phyloP scores from a whole-genome alignment of 2,329 filamentous ascomycete species.

The Periconia digitata region DNA sequence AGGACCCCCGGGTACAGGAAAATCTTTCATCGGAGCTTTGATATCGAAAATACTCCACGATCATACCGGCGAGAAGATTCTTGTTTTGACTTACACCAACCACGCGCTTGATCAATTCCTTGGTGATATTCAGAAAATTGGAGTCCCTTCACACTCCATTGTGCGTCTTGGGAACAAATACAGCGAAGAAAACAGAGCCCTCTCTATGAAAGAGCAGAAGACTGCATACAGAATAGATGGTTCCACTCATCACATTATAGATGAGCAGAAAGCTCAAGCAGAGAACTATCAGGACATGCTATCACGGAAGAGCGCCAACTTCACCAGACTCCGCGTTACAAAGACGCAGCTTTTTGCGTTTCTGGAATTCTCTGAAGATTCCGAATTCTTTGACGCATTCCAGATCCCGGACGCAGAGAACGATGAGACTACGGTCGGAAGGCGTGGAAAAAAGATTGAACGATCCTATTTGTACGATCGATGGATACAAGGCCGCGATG shows the following conservation, averaged over 20 bases:
- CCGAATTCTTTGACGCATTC: constrained; percentile 60
- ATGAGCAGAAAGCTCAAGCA: constrained; percentile 44
- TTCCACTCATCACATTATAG: constrained; percentile 47
- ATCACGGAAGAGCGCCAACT: constrained; percentile 11
- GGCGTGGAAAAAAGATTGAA: constrained; percentile 48
- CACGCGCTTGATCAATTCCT: constrained; percentile 53
- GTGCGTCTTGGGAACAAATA: constrained; percentile 66
- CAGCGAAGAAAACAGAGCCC: constrained; percentile 49
- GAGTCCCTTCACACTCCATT: constrained; percentile 54
- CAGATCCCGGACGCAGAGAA: constrained; percentile 46
- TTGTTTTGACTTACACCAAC: constrained; percentile 71
- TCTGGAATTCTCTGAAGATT: constrained; percentile 57
- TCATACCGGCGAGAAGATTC: constrained; percentile 53
- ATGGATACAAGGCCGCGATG: constrained; percentile 54
- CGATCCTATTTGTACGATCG: constrained; percentile 55
- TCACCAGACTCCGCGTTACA: constrained; percentile 5
- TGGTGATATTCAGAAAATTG: constrained; percentile 63
- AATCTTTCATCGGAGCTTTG: constrained; percentile 71
- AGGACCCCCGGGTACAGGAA: constrained; percentile 75
- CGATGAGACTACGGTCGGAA: constrained; percentile 49
- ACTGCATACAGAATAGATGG: constrained; percentile 34
- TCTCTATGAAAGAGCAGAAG: constrained; percentile 52
- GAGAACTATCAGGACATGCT: constrained; percentile 29
- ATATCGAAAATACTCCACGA: constrained; percentile 59
- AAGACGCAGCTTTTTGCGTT: constrained; percentile 44